Base-by-base conservation (phyloP, 2,329 filamentous ascomycete genomes). In the Fusarium sambucinum region DNA sequence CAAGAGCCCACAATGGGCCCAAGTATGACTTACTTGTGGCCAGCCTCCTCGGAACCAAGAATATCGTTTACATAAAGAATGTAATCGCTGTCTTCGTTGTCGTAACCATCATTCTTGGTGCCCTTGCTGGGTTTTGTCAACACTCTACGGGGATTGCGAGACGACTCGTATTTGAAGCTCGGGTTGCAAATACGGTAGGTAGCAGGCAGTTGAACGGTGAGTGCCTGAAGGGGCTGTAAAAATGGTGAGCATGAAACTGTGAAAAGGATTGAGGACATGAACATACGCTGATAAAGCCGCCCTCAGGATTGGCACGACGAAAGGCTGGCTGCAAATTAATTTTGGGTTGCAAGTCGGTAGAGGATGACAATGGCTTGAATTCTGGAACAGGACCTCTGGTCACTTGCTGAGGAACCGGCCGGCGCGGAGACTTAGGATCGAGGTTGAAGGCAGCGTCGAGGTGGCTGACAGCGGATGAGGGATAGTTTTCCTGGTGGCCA, bases 61-160 rank as follows among this genome's bases (percentile, higher is more conserved):
- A 99, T 99, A 78, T 99, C 96, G 79, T 99, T 99, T 74, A 99
- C 96, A 74, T 98, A 99, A 72, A 99, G 88, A 75, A 99, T 99
- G 77, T 99, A 99, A 77, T 99, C 96, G 79, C 96, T 98, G 73
- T 99, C 96, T 78, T 99, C 96, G 73, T 99, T 99, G 77, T 99
- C 96, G 76, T 96, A 99, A 6, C 96, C 96, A 82, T 99, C 96
- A 76, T 99, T 99, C 86, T 99, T 99, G 66, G 92, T 89, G 16
- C 96, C 96, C 82, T 99, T 99, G 86, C 96, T 98, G 10, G 96
- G 96, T 80, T 99, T 99, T 17, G 96, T 99, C 71, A 99, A 86
- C 50, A 99, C 96, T 78, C 96, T 89, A 66, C 96, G 92, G 38
- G 96, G 96, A 77, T 99, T 99, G 70, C 96, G 89, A 55, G 96